phyloP scores from a whole-genome alignment of 2,329 filamentous ascomycete species.

The Knufia fluminis region DNA sequence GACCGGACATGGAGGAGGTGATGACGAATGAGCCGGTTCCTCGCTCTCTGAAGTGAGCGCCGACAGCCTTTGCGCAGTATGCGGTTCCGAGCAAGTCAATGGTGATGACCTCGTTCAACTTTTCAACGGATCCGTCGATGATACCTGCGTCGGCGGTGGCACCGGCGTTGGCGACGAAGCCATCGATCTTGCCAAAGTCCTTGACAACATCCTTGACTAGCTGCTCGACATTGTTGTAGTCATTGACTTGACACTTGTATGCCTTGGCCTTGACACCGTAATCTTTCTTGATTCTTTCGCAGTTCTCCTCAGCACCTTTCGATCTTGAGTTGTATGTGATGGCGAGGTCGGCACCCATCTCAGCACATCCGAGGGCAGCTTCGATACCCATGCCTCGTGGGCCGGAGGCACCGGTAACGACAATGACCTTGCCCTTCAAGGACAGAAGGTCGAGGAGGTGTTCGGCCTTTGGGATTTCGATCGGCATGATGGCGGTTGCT shows the following conservation, averaged over 20 bases:
- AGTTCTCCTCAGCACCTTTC: conserved; percentile 56
- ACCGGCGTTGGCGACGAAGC: conserved; percentile 62
- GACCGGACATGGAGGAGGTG: conserved; percentile 54
- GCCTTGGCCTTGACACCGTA: conserved; percentile 59
- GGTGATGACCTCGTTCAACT: conserved; percentile 68
- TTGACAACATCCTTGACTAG: conserved; percentile 51
- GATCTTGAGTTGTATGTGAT: conserved; percentile 58
- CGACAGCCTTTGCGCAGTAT: conserved; percentile 82
- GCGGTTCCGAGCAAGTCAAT: conserved; percentile 81
- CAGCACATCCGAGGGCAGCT: conserved; percentile 55
- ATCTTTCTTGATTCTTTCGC: conserved; percentile 48
- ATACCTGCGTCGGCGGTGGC: conserved; percentile 60
- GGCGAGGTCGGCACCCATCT: conserved; percentile 55
- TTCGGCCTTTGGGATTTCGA: conserved; percentile 17
- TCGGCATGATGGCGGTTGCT: conserved; percentile 19
- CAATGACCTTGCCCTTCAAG: conserved; percentile 39
- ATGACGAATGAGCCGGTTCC: conserved; percentile 57
- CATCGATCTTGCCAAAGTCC: conserved; percentile 63
- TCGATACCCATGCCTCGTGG: conserved; percentile 54
- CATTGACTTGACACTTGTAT: conserved; percentile 55
- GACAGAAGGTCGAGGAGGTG: conserved; percentile 36
- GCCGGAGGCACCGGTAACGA: conserved; percentile 44
- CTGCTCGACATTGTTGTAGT: conserved; percentile 47
- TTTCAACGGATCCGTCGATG: conserved; percentile 59
- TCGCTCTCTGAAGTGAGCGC: conserved; percentile 62